Conservation (phyloP, 75 land plant species). For the Selaginella moellendorffii region DNA sequence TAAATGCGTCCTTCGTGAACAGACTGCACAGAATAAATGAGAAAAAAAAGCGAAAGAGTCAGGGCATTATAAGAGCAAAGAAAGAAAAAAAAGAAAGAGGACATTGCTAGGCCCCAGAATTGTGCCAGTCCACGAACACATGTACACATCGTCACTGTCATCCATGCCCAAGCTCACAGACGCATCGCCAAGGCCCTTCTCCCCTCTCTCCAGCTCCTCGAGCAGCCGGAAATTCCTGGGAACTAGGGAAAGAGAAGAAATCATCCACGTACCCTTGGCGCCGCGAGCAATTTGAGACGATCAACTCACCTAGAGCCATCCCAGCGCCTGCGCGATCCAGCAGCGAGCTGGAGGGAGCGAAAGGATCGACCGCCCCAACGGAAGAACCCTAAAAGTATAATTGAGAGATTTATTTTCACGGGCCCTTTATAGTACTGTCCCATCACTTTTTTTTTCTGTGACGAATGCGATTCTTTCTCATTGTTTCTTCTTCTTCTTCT, state of each 20-base stretch:
- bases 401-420: too few relatives aligned
- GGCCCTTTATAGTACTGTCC: too few relatives aligned
- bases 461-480: too few relatives aligned
- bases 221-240: slow-evolving; percentile 58
- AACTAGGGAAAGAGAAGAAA: slow-evolving; percentile 23
- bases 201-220: slow-evolving; percentile 78
- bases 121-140: slow-evolving; percentile 82
- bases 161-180: slow-evolving; percentile 86
- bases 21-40: slow-evolving; percentile 29
- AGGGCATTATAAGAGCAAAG: neutral
- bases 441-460: too few relatives aligned
- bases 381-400: too few relatives aligned
- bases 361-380: too few relatives aligned
- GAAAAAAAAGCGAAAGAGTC: slow-evolving; percentile 3
- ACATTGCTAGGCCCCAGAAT: slow-evolving; percentile 68
- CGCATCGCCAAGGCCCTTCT: slow-evolving; percentile 80
- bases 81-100: neutral
- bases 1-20: slow-evolving; percentile 83
- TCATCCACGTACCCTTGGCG: neutral
- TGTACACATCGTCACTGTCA: slow-evolving; percentile 61
- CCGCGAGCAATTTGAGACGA: too few relatives aligned
- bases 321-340: neutral
- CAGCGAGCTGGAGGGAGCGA: too few relatives aligned
- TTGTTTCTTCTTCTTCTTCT: too few relatives aligned
- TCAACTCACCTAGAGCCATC: neutral